Base-by-base conservation (phyloP, 305 asterid species). In the Fraxinus velutina region DNA sequence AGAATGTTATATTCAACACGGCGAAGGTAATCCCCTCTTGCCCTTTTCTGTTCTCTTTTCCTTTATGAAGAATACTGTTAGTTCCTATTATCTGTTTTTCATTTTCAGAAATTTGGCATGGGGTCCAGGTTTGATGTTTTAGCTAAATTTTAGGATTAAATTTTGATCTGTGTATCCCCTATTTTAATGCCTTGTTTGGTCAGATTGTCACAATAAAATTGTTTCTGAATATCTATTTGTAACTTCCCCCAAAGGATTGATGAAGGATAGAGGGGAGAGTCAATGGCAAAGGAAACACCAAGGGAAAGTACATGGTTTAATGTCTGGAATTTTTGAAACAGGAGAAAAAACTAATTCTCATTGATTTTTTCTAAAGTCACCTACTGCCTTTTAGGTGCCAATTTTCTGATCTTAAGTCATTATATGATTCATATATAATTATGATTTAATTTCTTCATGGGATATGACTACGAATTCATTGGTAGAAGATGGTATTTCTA, bases 1-100 rank as follows among this genome's bases (percentile, higher is more conserved):
- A 76, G 80, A 92, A 89, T 75, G 97, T 90, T 27, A 84, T 92
- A 78, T 91, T 89, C 90, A 93, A 92, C 91, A 89, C 97, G 0
- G 97, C 97, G 29, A 90, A 91, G 97, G 97, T 93, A 88, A 64
- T 72, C 79, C 71, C 44, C 50, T 55, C 29, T 34, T 74, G 44
- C 8, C 73, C 27, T 73, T 75, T 29, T 32, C 12, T 76, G 55
- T 22, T 64, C 39, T 37, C 29, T 7, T 33, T 68, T 10, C 42
- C 55, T 42, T 37, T 42, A 39, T 33, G 57, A 36, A 47, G 37
- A 27, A 9, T 22, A 76, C 47, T 30, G 39, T 15, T 13, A 62
- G 60, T 57, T 55, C 32, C 34, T 47, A 39, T 73, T 60, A 52
- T 73, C 21, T 27, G 22, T 72, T 73, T 12, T 33, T 34, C 57